Evolutionary conservation across 1,284 basidiomycete genomes (phyloP).

Genomic region (Psilocybe mexicana): DNA sequence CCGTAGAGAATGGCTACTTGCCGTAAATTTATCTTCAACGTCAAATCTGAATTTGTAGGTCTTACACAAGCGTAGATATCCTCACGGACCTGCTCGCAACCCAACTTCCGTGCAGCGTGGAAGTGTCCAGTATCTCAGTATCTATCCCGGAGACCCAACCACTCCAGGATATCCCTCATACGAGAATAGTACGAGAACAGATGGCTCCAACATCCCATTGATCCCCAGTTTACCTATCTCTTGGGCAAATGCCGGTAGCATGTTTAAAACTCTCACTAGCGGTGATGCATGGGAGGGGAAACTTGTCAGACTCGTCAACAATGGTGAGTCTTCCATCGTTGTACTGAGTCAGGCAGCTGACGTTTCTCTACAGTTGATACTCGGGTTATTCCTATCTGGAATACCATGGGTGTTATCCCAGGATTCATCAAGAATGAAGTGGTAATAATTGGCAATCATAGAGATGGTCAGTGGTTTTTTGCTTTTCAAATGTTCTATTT

Average conservation of each 20-base stretch:
- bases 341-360: not conserved
- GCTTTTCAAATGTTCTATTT: not conserved
- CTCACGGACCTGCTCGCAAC: slow-evolving; percentile 84
- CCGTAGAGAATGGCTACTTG: slow-evolving; percentile 73
- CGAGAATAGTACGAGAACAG: slow-evolving; percentile 72
- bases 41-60: not conserved
- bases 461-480: slow-evolving; percentile 60
- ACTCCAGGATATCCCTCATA: slow-evolving; percentile 92
- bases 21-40: slow-evolving; percentile 33
- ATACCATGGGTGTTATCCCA: slow-evolving; percentile 86
- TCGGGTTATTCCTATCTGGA: slow-evolving; percentile 78
- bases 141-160: slow-evolving; percentile 84
- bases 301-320: slow-evolving; percentile 60
- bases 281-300: slow-evolving; percentile 43
- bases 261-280: slow-evolving; percentile 43
- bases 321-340: slow-evolving; percentile 43
- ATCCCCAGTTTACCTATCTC: slow-evolving; percentile 83
- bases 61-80: slow-evolving; percentile 44
- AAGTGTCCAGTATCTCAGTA: slow-evolving; percentile 79
- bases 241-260: slow-evolving; percentile 62
- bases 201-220: slow-evolving; percentile 69
- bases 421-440: slow-evolving; percentile 86
- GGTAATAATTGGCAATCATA: slow-evolving; percentile 82
- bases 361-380: slow-evolving; percentile 54
- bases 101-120: slow-evolving; percentile 86